phyloP scores from a whole-genome alignment of 345 rosid genomes.

The Cardiospermum halicacabum region DNA sequence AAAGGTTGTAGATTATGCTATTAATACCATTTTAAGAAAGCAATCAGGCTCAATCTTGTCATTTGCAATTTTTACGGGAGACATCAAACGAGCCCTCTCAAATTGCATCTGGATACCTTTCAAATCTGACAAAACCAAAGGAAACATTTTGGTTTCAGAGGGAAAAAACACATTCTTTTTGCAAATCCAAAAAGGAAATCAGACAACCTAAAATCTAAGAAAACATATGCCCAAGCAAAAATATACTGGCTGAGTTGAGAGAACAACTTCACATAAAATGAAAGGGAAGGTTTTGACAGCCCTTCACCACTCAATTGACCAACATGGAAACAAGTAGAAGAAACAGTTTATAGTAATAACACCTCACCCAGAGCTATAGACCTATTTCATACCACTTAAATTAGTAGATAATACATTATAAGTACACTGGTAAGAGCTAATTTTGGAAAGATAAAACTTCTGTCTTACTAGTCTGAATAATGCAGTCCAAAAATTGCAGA shows the following conservation, averaged over 20 bases:
- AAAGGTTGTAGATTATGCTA: background rate
- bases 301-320: constrained; percentile 1
- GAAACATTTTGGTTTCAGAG: constrained; percentile 1
- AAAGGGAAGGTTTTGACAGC: background rate
- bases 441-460: background rate
- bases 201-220: background rate
- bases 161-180: constrained; percentile 3
- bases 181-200: background rate
- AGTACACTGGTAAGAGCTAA: background rate
- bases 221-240: background rate
- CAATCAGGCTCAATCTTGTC: constrained; percentile 57
- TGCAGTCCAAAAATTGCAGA: background rate
- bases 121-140: constrained; percentile 37
- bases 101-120: constrained; percentile 32
- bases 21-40: constrained; percentile 81
- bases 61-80: constrained; percentile 50
- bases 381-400: background rate
- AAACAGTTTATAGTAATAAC: background rate
- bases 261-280: background rate
- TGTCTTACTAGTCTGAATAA: background rate
- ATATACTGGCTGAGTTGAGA: background rate
- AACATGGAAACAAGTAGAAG: background rate
- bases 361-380: background rate
- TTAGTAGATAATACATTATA: background rate
- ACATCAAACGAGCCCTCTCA: constrained; percentile 69